Evolutionary conservation across 1,139 yeast genomes (phyloP).

Genomic region (Blastobotrys persicus): DNA sequence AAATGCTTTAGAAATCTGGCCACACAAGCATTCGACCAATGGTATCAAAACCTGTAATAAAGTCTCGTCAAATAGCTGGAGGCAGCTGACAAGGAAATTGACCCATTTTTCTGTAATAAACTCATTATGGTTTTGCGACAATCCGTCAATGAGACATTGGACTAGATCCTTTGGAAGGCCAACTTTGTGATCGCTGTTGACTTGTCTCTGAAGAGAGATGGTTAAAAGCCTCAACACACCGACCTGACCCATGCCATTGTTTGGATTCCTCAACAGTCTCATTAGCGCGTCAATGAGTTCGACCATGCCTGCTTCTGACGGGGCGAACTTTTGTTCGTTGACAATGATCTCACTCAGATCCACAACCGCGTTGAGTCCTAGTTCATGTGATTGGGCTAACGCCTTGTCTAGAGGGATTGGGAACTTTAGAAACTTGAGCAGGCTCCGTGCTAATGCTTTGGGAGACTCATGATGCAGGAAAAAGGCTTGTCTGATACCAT

Average conservation of each 20-base stretch:
- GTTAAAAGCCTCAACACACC: constrained; percentile 14
- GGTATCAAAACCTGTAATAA: constrained; percentile 52
- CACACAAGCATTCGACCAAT: constrained; percentile 51
- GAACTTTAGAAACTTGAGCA: constrained; percentile 5
- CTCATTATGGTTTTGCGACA: constrained; percentile 34
- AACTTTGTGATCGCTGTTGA: neutral
- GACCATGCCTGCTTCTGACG: neutral
- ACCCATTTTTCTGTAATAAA: constrained; percentile 50
- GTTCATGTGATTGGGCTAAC: constrained; percentile 1
- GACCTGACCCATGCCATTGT: constrained; percentile 15
- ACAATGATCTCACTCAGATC: constrained; percentile 10
- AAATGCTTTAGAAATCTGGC: constrained; percentile 45
- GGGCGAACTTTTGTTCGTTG: neutral
- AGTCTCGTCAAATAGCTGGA: constrained; percentile 50
- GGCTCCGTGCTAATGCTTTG: constrained; percentile 1
- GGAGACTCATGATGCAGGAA: constrained; percentile 10
- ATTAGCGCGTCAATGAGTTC: constrained; percentile 10
- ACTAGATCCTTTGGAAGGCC: constrained; percentile 18
- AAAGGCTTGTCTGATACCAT: constrained; percentile 28
- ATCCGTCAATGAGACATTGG: constrained; percentile 43
- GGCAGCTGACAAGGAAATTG: constrained; percentile 44
- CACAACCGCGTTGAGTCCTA: neutral
- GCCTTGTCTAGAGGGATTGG: neutral
- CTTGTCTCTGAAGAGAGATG: constrained; percentile 8
- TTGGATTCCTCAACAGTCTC: constrained; percentile 7